Conservation (phyloP, 805 yeast species). For the Metschnikowia proteae region DNA sequence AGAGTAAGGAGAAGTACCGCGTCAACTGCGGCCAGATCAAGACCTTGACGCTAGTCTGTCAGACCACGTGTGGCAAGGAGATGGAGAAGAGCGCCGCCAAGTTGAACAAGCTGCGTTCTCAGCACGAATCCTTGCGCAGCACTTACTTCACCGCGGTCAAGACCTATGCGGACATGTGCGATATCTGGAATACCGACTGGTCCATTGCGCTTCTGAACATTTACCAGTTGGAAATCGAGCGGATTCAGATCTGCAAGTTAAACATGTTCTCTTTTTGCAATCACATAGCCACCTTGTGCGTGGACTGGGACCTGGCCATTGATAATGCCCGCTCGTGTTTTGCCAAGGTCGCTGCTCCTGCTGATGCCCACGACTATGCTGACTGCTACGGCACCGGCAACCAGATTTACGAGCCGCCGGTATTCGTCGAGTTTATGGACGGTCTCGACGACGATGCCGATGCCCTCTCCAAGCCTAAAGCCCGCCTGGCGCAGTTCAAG, state of each 20-base stretch:
- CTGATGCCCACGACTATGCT: constrained; percentile 56
- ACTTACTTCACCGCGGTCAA: constrained; percentile 57
- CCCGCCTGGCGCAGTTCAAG: constrained; percentile 26
- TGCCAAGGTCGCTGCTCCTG: constrained; percentile 62
- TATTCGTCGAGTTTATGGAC: constrained; percentile 55
- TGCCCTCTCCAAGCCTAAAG: constrained; percentile 4
- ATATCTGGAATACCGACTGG: constrained; percentile 74
- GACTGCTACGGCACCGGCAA: constrained; percentile 61
- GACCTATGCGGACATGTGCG: constrained; percentile 52
- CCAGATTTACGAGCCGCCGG: constrained; percentile 54
- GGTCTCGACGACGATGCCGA: constrained; percentile 31
- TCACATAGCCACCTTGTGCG: constrained; percentile 69
- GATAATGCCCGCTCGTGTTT: constrained; percentile 64
- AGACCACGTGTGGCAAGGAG: constrained; percentile 71
- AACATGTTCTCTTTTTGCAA: constrained; percentile 79
- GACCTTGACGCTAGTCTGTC: constrained; percentile 56
- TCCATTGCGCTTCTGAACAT: constrained; percentile 53
- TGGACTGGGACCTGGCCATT: constrained; percentile 71
- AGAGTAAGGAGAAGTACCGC: constrained; percentile 48
- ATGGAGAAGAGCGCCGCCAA: constrained; percentile 57
- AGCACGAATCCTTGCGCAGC: constrained; percentile 41
- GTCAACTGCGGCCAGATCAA: constrained; percentile 56
- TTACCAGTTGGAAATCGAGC: constrained; percentile 67
- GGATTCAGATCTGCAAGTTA: constrained; percentile 63
- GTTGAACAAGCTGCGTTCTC: constrained; percentile 45